Base-by-base conservation (phyloP, 208 protist genomes). In the Zelonia costaricensis region DNA sequence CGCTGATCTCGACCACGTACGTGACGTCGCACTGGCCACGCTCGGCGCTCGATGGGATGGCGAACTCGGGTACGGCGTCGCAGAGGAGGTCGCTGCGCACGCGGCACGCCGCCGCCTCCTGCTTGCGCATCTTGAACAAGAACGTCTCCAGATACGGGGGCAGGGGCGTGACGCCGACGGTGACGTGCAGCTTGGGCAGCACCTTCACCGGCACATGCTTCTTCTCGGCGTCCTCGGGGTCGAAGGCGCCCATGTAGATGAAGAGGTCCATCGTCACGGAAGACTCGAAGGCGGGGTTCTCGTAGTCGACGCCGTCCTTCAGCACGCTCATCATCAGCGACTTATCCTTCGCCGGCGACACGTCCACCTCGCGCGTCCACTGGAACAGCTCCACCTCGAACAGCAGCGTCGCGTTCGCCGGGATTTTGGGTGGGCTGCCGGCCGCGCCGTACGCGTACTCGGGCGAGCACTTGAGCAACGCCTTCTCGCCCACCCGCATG, bases 371-470 rank as follows among this genome's bases (percentile, higher is more conserved):
- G 35, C 74, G 59, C 25, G 80, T 91, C 88, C 89, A 96, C 40
- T 67, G 62, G 43, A 96, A 82, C 30, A 97, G 73, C 65, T 96
- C 89, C 56, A 97, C 85, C 58, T 97, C 92, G 64, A 97, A 97
- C 13, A 94, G 64, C 39, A 97, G 76, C 36, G 91, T 97, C 7
- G 93, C 83, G 62, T 87, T 91, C 7, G 76, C 60, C 8, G 91
- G 93, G 39, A 97, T 97, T 43, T 73, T 94, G n/a, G 86, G 86
- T 6, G 86, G 84, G 68, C 76, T 84, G 35, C 87, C 91, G 28
- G 55, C 43, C 12, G 74, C 86, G 3, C 93, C 93, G 68, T 97
- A 97, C 38, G 73, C 91, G 75, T 94, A 96, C 25, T 90, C 86
- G 0, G 89, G 68, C 4, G 69, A 72, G 65, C 83, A 91, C 45